Evolutionary conservation across 441 rosid genomes (phyloP), one percentile per base, ranked within the genome.

Genomic region (Gossypium lobatum): DNA sequence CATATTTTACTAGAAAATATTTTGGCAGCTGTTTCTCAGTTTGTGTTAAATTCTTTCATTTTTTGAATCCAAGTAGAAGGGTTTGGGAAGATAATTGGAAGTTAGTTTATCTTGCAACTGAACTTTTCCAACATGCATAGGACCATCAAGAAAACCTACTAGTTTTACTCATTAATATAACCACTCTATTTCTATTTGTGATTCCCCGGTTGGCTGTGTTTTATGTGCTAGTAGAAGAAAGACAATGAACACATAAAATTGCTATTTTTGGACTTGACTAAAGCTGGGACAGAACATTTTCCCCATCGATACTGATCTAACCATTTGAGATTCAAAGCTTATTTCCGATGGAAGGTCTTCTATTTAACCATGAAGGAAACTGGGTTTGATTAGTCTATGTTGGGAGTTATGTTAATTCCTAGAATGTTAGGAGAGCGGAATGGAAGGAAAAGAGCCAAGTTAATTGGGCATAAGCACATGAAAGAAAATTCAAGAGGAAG

Each of bases 21-120:
- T 37, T 53, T 69, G 61, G 50, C 62, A 9, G 50, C 17, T 61
- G 20, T 54, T 53, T 70, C 26, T 53, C 26, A 20, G 39, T 37
- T 68, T 68, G 26, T 25, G 14, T 26, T 37, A 71, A 18, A 14
- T 57, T 37, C 39, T 9, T 71, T 58, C 7, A 25, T n/a, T 23
- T 69, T 60, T 50, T 39, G 37, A 58, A 58, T 58, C n/a, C 55
- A 58, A 59, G 65, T 58, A 21, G 31, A 55, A 70, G 73, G 73
- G 10, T 21, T 71, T 16, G 54, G 64, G 17, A 57, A 57, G 14
- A 59, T 20, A 57, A 45, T 39, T 21, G 23, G 23, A 57, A 39
- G 45, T 20, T 57, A 21, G 37, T 62, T 39, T 57, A 13, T 57
- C 54, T 70, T 54, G 64, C 28, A 6, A 55, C 37, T 20, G 14